phyloP scores from a whole-genome alignment of 2,329 filamentous ascomycete species.

The Macroventuria anomochaeta region DNA sequence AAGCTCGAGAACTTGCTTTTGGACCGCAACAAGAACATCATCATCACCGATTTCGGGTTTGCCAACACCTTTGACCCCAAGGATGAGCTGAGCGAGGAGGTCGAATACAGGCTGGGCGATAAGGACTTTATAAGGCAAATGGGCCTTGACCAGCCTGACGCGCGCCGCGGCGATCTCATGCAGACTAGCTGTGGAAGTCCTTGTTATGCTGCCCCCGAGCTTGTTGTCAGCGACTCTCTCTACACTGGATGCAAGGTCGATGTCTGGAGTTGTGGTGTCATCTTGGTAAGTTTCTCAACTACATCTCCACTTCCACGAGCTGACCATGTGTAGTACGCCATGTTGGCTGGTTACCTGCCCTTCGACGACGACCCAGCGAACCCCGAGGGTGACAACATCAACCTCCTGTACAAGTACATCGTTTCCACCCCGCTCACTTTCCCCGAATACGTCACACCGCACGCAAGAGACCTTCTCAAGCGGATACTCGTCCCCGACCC shows the following conservation, averaged over 20 bases:
- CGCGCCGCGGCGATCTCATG: conserved; percentile 92
- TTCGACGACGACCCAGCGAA: conserved; percentile 99
- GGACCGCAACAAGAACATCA: conserved; percentile 97
- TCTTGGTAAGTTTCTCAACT: conserved; percentile 71
- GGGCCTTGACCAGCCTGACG: conserved; percentile 80
- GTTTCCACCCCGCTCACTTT: conserved; percentile 96
- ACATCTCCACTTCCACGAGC: conserved; percentile 19
- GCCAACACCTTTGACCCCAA: conserved; percentile 93
- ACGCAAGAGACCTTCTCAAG: conserved; percentile 88
- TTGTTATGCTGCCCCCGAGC: conserved; percentile 94
- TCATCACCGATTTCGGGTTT: conserved; percentile 99
- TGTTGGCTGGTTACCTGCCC: conserved; percentile 95
- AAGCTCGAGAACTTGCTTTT: conserved; percentile 95
- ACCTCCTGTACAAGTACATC: conserved; percentile 98
- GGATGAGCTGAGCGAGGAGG: conserved; percentile 88
- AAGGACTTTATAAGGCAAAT: conserved; percentile 86
- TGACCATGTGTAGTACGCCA: conserved; percentile 76
- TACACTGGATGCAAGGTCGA: conserved; percentile 98
- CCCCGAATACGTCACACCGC: conserved; percentile 97
- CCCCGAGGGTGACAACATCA: conserved; percentile 98
- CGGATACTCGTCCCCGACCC: conserved; percentile 96
- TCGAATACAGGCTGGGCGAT: conserved; percentile 85
- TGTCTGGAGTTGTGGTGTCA: conserved; percentile 99
- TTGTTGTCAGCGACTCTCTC: conserved; percentile 95
- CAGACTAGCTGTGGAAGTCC: conserved; percentile 98